These are phyloP conservation scores for Phytophthora meadii DNA, from an alignment of 352 stramenopile species.

Conservation along the genomic window DNA sequence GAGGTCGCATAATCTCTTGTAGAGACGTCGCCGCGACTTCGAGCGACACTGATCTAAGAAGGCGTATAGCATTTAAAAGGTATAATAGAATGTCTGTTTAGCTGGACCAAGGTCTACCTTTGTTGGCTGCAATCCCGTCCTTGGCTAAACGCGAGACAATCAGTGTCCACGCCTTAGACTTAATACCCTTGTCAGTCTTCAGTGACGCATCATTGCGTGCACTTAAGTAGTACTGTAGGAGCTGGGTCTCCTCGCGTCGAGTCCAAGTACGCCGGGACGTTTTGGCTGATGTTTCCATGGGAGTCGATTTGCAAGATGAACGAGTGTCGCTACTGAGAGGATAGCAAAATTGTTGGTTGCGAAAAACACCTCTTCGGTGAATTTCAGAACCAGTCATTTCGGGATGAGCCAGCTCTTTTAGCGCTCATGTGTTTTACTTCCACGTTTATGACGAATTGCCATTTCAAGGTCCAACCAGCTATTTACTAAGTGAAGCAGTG, in stretches of 20 bases:
- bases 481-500: too few species aligned
- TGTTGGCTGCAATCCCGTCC: slow-evolving; percentile 8
- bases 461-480: too few species aligned
- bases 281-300: slow-evolving; percentile 4
- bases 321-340: neutral
- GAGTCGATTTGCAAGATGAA: neutral
- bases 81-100: too few species aligned
- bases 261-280: slow-evolving; percentile 3
- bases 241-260: neutral
- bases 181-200: slow-evolving; percentile 10
- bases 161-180: slow-evolving; percentile 10
- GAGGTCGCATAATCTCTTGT: neutral
- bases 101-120: neutral
- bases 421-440: slow-evolving; percentile 7
- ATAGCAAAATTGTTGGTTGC: neutral
- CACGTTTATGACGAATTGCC: slow-evolving; percentile 1
- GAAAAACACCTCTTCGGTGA: slow-evolving; percentile 4
- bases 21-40: neutral
- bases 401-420: neutral
- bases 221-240: neutral
- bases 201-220: slow-evolving; percentile 13
- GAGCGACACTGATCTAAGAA: neutral
- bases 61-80: too few species aligned
- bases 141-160: neutral
- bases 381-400: slow-evolving; percentile 17